These are phyloP conservation scores for Hypoxylon sp. DNA, from an alignment of 2,329 filamentous ascomycete genomes.

Conservation along the genomic window DNA sequence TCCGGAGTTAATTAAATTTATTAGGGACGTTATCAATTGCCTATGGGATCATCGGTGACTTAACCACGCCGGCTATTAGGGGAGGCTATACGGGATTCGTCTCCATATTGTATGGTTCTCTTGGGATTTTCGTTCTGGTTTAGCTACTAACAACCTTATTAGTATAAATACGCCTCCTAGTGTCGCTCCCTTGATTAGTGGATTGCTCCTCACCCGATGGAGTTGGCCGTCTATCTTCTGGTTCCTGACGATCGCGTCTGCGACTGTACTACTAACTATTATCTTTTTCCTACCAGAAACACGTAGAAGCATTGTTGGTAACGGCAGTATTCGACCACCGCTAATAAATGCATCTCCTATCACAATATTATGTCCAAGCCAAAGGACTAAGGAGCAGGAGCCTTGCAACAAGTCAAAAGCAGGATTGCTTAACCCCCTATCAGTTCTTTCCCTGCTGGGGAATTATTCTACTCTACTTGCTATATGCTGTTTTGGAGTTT, in stretches of 20 bases:
- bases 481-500: conserved; percentile 10
- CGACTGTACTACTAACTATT: conserved; percentile 2
- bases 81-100: conserved; percentile 18
- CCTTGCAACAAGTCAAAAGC: not conserved
- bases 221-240: conserved; percentile 15
- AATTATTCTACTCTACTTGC: conserved; percentile 3
- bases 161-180: conserved; percentile 13
- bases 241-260: conserved; percentile 28
- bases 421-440: conserved; percentile 5
- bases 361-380: not conserved
- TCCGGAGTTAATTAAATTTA: not conserved
- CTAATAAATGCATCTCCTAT: conserved; percentile 4
- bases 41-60: conserved; percentile 14
- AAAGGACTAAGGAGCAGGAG: not conserved
- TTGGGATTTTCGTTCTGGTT: not conserved
- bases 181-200: conserved; percentile 11
- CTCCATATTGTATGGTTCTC: conserved; percentile 4
- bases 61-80: conserved; percentile 6
- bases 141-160: not conserved
- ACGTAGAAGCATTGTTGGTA: conserved; percentile 14
- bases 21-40: conserved; percentile 12
- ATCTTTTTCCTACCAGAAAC: conserved; percentile 10
- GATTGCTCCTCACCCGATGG: conserved; percentile 17
- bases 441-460: conserved; percentile 2
- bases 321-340: conserved; percentile 3